Base-by-base conservation (phyloP, 2,329 filamentous ascomycete genomes). In the Sarocladiaceae sp. region DNA sequence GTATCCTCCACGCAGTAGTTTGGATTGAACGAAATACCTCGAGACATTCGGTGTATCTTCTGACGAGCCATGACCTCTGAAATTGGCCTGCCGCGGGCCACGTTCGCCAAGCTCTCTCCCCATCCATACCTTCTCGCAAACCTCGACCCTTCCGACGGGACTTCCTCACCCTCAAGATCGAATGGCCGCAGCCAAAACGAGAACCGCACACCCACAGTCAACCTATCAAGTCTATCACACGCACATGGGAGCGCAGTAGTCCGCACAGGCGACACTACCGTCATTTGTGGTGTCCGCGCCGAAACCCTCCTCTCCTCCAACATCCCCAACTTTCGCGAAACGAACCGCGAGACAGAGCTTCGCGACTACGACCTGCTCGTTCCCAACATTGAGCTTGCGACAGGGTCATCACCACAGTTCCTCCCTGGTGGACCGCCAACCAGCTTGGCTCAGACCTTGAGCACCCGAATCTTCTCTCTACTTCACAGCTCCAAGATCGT, bases 321-420 rank as follows among this genome's bases (percentile, higher is more conserved):
- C 64, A 89, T 95, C 54, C 85, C 86, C 46, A 84, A 82, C 60
- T 87, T 78, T 69, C 73, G 86, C 62, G 55, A 71, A 58, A 61
- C 67, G 58, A 62, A 71, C 63, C 55, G 59, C 55, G 57, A 71
- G 57, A 61, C 67, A 51, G 83, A 82, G 66, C 70, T 83, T 52
- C 74, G 72, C 54, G 80, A 83, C 53, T 79, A 83, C 63, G 84
- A 90, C 62, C 73, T 99, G 13, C 73, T 99, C 2, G 92, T 99
- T 2, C 93, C 94, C 2, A 99, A 99, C 64, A 82, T 99, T 52
- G 94, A 97, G 65, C 75, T 99, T 28, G 87, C 87, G 29, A 99
- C 94, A 1, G 94, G 94, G 31, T 95, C 88, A 64, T 88, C 91
- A 6, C 92, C 93, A 2, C 80, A 87, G 20, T 90, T 93, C 60